Evolutionary conservation across 257 asterid genomes (phyloP).

Genomic region (Ilex asprella): DNA sequence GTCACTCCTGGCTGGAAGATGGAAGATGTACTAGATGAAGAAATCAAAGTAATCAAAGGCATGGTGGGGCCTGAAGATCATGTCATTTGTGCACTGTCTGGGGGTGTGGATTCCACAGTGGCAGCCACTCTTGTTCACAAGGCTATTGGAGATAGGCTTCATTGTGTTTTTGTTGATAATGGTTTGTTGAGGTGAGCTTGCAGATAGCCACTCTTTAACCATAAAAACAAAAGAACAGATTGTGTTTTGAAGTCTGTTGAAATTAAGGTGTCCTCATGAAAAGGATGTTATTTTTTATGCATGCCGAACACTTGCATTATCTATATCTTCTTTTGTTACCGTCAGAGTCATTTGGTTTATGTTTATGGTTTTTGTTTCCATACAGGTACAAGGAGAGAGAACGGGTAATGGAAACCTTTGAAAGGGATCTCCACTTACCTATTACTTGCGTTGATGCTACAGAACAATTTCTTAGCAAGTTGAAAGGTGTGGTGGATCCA

Average conservation of each 20-base stretch:
- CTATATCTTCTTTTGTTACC: no score
- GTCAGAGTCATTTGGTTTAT: not conserved
- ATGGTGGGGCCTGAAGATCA: conserved; percentile 73
- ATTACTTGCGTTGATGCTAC: conserved; percentile 84
- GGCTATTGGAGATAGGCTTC: conserved; percentile 97
- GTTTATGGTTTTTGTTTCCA: not conserved
- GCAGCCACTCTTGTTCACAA: conserved; percentile 94
- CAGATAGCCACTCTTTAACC: not conserved
- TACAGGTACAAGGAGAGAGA: conserved; percentile 74
- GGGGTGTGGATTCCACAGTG: conserved; percentile 96
- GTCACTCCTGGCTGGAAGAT: conserved; percentile 75
- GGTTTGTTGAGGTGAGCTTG: conserved; percentile 69
- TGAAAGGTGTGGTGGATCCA: conserved; percentile 91
- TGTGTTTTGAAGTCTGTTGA: no score
- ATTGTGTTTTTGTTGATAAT: conserved; percentile 90
- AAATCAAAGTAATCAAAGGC: conserved; percentile 47
- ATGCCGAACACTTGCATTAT: no score
- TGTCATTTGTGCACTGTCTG: conserved; percentile 94
- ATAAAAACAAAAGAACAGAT: no score
- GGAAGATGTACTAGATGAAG: conserved; percentile 90
- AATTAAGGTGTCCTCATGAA: no score
- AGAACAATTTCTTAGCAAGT: conserved; percentile 78
- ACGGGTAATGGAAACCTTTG: conserved; percentile 86
- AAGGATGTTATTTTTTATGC: no score
- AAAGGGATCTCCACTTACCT: conserved; percentile 84